Conservation (phyloP, 495 filamentous ascomycete genomes). For the Cercophora newfieldiana region DNA sequence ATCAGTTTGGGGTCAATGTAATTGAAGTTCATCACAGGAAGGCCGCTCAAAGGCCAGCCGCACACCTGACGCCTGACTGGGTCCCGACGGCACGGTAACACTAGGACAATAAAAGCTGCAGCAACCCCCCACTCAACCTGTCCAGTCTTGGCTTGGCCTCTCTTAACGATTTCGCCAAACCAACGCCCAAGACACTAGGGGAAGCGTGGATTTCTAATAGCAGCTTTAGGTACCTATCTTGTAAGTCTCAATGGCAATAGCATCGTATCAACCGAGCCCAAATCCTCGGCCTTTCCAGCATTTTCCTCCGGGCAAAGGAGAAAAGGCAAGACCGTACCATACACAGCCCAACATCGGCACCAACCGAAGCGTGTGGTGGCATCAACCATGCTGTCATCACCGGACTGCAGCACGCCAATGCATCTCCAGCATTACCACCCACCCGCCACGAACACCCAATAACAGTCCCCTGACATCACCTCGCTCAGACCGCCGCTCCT, state of each 20-base stretch:
- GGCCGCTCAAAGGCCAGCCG: not conserved
- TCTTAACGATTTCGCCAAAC: not conserved
- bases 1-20: not conserved
- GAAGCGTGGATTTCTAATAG: too few species aligned
- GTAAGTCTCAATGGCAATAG: too few species aligned
- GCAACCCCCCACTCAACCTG: not conserved
- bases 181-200: not conserved
- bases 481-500: not conserved
- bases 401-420: not conserved
- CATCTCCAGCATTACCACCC: not conserved
- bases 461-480: not conserved
- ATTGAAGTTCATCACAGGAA: conserved; percentile 16
- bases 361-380: not conserved
- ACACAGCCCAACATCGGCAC: not conserved
- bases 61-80: not conserved
- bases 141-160: not conserved
- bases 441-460: not conserved
- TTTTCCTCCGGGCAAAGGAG: too few species aligned
- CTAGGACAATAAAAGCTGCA: not conserved
- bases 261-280: too few species aligned
- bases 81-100: not conserved
- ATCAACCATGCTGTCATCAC: not conserved
- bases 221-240: too few species aligned
- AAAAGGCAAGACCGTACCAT: too few species aligned
- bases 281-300: too few species aligned